phyloP scores from a whole-genome alignment of 1,284 basidiomycete genomes.

The Pseudozyma tsukubaensis region DNA sequence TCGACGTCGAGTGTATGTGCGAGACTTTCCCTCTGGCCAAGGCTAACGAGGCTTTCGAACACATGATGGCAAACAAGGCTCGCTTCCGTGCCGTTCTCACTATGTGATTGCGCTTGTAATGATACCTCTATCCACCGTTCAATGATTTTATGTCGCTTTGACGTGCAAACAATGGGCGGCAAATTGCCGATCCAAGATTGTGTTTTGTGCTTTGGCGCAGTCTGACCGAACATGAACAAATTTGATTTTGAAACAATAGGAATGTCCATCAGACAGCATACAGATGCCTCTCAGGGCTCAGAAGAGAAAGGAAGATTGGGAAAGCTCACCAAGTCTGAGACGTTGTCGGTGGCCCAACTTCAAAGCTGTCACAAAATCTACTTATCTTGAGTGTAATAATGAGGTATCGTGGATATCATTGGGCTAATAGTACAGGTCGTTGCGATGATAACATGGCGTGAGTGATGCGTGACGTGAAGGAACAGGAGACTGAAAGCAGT shows the following conservation, averaged over 20 bases:
- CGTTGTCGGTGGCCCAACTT: no score
- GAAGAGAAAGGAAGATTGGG: no score
- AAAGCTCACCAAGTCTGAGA: no score
- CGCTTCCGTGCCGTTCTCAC: conserved; percentile 68
- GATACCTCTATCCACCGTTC: background rate
- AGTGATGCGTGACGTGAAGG: background rate
- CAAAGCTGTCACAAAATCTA: background rate
- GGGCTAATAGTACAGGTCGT: conserved; percentile 24
- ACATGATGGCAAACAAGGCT: conserved; percentile 66
- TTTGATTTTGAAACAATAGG: no score
- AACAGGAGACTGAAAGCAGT: background rate
- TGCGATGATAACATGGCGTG: conserved; percentile 7
- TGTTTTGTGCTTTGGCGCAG: no score
- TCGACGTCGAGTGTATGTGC: conserved; percentile 67
- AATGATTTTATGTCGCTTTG: no score
- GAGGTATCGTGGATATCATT: conserved; percentile 18
- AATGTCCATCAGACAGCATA: no score
- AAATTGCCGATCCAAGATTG: no score
- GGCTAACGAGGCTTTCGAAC: conserved; percentile 68
- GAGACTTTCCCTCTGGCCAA: conserved; percentile 69
- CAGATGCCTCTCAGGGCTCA: no score
- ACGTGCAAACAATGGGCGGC: no score
- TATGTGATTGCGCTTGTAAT: conserved; percentile 10
- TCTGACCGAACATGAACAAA: no score
- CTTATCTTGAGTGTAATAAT: background rate